phyloP scores from a whole-genome alignment of 257 asterid species.

The Striga asiatica region DNA sequence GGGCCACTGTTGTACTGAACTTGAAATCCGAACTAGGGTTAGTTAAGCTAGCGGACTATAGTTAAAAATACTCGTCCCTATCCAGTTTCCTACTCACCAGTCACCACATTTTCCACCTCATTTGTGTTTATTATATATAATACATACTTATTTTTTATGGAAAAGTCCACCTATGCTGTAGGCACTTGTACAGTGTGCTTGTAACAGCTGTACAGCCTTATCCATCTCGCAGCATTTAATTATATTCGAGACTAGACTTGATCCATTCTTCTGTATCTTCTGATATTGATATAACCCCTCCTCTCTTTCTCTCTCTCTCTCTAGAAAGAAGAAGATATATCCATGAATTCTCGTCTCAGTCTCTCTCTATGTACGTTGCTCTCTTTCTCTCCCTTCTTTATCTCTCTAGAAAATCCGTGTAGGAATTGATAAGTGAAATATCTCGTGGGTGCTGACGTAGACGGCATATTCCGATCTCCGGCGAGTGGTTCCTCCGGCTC shows the following conservation, averaged over 20 bases:
- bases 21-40: slow-evolving; percentile 24
- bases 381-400: slow-evolving; percentile 16
- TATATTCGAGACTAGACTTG: slow-evolving; percentile 12
- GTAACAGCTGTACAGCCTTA: slow-evolving; percentile 17
- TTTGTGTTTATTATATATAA: slow-evolving; percentile 1
- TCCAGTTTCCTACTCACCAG: slow-evolving; percentile 30
- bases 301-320: slow-evolving; percentile 27
- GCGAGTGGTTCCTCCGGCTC: slow-evolving; percentile 14
- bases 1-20: background rate
- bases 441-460: slow-evolving; percentile 23
- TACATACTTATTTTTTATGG: background rate
- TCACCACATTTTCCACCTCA: slow-evolving; percentile 27
- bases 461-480: slow-evolving; percentile 23
- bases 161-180: slow-evolving; percentile 8
- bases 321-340: slow-evolving; percentile 13
- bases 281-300: background rate
- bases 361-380: slow-evolving; percentile 12
- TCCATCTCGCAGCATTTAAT: slow-evolving; percentile 24
- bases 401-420: background rate
- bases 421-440: too few species aligned
- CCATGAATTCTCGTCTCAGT: slow-evolving; percentile 21
- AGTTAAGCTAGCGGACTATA: slow-evolving; percentile 8
- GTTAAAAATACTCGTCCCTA: slow-evolving; percentile 27
- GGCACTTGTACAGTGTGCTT: slow-evolving; percentile 25
- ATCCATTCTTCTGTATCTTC: too few species aligned